Conservation (phyloP, 2,329 filamentous ascomycete species). For the Talaromyces sp. region DNA sequence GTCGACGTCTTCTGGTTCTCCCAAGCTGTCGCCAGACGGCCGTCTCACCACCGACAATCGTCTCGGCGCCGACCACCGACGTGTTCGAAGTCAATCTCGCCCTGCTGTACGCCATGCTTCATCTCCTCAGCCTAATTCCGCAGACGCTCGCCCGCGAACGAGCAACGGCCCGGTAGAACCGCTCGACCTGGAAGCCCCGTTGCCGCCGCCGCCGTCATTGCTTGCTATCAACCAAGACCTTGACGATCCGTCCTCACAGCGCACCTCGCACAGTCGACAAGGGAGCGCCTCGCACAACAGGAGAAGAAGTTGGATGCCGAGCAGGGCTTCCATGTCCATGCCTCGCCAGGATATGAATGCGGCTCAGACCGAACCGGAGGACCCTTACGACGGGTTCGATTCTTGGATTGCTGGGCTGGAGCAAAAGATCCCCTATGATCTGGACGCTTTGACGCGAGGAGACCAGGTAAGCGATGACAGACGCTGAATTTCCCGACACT, state of each 20-base stretch:
- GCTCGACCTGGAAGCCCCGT: slow-evolving; percentile 24
- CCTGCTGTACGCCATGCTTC: slow-evolving; percentile 29
- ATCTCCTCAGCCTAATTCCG: slow-evolving; percentile 25
- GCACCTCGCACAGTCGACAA: slow-evolving; percentile 30
- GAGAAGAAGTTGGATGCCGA: slow-evolving; percentile 42
- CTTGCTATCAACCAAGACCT: slow-evolving; percentile 33
- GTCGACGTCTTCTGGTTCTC: slow-evolving; percentile 24
- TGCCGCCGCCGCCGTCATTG: slow-evolving; percentile 39
- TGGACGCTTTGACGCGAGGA: slow-evolving; percentile 46
- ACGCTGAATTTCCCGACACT: background rate
- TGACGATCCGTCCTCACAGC: slow-evolving; percentile 22
- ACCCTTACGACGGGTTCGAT: slow-evolving; percentile 30
- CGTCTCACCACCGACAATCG: slow-evolving; percentile 15
- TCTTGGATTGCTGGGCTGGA: slow-evolving; percentile 59
- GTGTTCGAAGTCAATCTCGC: slow-evolving; percentile 26
- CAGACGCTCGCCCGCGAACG: slow-evolving; percentile 22
- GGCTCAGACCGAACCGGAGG: slow-evolving; percentile 15
- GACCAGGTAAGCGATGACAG: slow-evolving; percentile 42
- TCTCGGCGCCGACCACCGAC: slow-evolving; percentile 15
- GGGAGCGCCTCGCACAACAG: slow-evolving; percentile 30
- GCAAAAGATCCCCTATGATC: slow-evolving; percentile 54
- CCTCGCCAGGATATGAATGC: background rate
- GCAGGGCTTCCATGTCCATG: slow-evolving; percentile 21
- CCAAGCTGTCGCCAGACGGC: slow-evolving; percentile 16
- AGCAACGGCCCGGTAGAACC: slow-evolving; percentile 22